Evolutionary conservation across 2,329 filamentous ascomycete genomes (phyloP).

Genomic region (Penicillium occitanis): DNA sequence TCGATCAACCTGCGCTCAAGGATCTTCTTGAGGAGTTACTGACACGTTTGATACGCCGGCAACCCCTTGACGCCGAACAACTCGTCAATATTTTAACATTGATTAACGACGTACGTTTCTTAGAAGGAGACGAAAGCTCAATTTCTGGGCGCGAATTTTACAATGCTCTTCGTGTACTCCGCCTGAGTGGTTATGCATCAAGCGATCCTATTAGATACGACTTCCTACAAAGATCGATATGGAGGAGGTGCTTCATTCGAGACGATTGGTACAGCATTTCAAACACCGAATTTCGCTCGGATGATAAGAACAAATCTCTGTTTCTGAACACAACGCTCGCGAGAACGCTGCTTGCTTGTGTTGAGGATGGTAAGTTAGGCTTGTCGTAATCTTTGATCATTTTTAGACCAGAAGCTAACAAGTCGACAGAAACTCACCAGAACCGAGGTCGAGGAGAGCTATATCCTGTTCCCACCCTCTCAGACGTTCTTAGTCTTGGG

Average conservation of each 20-base stretch:
- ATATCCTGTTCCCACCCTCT: conserved; percentile 30
- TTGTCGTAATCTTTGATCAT: neutral
- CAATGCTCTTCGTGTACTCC: conserved; percentile 62
- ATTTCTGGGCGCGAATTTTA: conserved; percentile 66
- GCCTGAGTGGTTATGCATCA: conserved; percentile 56
- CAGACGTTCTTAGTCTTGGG: conserved; percentile 32
- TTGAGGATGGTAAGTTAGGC: conserved; percentile 59
- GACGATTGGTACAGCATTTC: conserved; percentile 84
- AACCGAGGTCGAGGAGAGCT: conserved; percentile 24
- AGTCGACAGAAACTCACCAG: conserved; percentile 24
- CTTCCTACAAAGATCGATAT: conserved; percentile 64
- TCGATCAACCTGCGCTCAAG: conserved; percentile 65
- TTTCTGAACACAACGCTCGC: conserved; percentile 68
- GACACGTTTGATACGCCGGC: conserved; percentile 67
- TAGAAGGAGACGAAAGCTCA: conserved; percentile 48
- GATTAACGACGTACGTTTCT: conserved; percentile 57
- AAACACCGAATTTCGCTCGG: conserved; percentile 71
- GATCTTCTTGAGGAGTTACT: conserved; percentile 71
- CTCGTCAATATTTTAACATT: conserved; percentile 70
- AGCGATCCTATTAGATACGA: conserved; percentile 58
- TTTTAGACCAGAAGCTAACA: conserved; percentile 27
- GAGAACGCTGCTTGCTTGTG: conserved; percentile 63
- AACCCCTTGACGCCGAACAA: conserved; percentile 60
- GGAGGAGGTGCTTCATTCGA: conserved; percentile 79
- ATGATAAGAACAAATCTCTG: conserved; percentile 63